phyloP scores from a whole-genome alignment of 2,329 filamentous ascomycete genomes.

The Fusarium fracticaudum region DNA sequence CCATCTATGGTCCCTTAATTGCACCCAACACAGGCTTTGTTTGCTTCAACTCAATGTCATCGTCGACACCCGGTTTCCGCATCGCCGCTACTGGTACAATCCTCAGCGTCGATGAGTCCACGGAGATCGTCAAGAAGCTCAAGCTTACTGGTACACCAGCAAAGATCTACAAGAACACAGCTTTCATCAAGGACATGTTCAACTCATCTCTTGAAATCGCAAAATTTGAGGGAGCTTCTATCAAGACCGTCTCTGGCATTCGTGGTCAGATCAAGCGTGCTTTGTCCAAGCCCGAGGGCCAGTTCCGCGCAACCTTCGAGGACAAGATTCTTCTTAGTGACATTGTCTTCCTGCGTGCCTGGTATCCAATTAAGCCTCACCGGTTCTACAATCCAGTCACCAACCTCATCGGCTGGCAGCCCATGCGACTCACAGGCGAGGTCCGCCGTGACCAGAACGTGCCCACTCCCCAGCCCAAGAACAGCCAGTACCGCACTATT shows the following conservation, averaged over 20 bases:
- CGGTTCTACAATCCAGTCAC: conserved; percentile 97
- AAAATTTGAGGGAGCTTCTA: conserved; percentile 95
- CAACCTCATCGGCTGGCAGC: conserved; percentile 90
- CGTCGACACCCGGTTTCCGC: conserved; percentile 87
- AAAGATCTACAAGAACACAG: conserved; percentile 99
- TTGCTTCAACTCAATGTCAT: conserved; percentile 88
- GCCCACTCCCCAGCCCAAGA: conserved; percentile 80
- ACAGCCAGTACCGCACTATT: conserved; percentile 82
- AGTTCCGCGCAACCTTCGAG: conserved; percentile 97
- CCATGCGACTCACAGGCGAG: conserved; percentile 94
- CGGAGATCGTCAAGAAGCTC: conserved; percentile 99
- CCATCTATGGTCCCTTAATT: conserved; percentile 93
- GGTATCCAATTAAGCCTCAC: conserved; percentile 95
- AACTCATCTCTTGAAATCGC: conserved; percentile 90
- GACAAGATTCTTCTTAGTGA: conserved; percentile 98
- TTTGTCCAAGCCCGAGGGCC: conserved; percentile 89
- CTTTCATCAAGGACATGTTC: conserved; percentile 99
- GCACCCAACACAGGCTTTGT: conserved; percentile 97
- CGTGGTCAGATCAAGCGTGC: conserved; percentile 97
- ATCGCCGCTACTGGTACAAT: conserved; percentile 95
- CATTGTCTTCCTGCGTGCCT: conserved; percentile 94
- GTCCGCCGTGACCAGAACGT: conserved; percentile 82
- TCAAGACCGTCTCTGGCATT: conserved; percentile 95
- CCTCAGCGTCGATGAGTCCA: conserved; percentile 91
- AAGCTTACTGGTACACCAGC: conserved; percentile 93